Base-by-base conservation (phyloP, 345 rosid genomes). In the Populus tremula region DNA sequence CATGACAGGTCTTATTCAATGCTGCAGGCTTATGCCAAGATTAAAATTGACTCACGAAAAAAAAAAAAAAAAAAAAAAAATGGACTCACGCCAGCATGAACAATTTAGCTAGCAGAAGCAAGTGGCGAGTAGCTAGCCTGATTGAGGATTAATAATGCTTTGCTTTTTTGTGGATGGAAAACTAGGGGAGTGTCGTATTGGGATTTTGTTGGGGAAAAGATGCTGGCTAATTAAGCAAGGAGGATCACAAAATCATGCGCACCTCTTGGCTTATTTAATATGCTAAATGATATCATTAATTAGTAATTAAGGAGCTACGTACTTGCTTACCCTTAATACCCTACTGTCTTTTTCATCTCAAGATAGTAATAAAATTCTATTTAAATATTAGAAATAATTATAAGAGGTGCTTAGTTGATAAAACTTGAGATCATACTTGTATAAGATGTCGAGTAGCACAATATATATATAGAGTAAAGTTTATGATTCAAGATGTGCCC, bases 331-430 rank as follows among this genome's bases (percentile, higher is more conserved):
- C 18, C 50, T 36, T 68, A 39, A 16, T 27, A 27, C 27, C 27
- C 27, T 27, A 0, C 5, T 0, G 4, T 33, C 5, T 0, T 33
- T 33, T 5, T 0, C 0, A 33, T 33, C 36, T 5, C 5, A 33
- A 31, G 36, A 33, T 33, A 4, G 36, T 5, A 33, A 33, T 5
- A 0, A 33, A 4, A 33, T 0, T 0, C 36, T 33, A 33, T 33
- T 33, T 33, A 33, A 33, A 4, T 33, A 33, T 33, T 33, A 33
- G 1, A 33, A 33, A 33, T 33, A 0, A 33, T 27, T 27, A 27
- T 33, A 33, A 33, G 36, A 33, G 5, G 36, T 33, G 35, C 5
- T 33, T 33, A 4, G 35, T 3, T 4, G 35, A 4, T 31, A 4
- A 31, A 31, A 31, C 33, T 31, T 31, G 35, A 33, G 35, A 33